Evolutionary conservation across 495 filamentous ascomycete genomes (phyloP).

Genomic region (Cenococcum geophilum): DNA sequence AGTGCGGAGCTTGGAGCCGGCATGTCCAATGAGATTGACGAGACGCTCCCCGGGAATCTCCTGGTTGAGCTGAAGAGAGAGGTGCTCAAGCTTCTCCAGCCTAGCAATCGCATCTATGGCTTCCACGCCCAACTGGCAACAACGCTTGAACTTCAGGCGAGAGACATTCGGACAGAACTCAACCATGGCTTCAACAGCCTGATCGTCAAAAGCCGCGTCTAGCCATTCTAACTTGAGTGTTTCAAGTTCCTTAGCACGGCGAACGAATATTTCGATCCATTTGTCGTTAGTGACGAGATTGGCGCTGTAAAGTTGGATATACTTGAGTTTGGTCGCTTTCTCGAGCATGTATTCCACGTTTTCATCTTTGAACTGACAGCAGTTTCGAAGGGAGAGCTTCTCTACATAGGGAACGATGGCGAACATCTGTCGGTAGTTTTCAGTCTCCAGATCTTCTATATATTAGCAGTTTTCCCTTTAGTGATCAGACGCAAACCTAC

Average conservation of each 20-base stretch:
- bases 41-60: constrained; percentile 52
- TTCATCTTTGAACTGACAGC: constrained; percentile 78
- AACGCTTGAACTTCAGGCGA: constrained; percentile 65
- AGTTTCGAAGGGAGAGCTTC: constrained; percentile 66
- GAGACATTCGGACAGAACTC: constrained; percentile 56
- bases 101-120: constrained; percentile 49
- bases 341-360: constrained; percentile 74
- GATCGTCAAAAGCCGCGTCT: constrained; percentile 66
- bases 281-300: constrained; percentile 68
- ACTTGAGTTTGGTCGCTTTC: constrained; percentile 55
- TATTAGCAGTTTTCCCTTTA: neutral
- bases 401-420: constrained; percentile 62
- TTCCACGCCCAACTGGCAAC: constrained; percentile 46
- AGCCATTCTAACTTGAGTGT: constrained; percentile 62
- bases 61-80: constrained; percentile 60
- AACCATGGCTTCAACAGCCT: constrained; percentile 53
- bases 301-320: constrained; percentile 64
- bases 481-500: constrained; percentile 37
- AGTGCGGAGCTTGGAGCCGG: constrained; percentile 60
- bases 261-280: constrained; percentile 61
- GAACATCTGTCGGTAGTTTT: constrained; percentile 76
- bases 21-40: constrained; percentile 49
- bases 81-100: constrained; percentile 57
- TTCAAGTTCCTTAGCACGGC: constrained; percentile 56
- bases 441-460: constrained; percentile 53